phyloP scores from a whole-genome alignment of 805 yeast genomes.

The Candida saitoana region DNA sequence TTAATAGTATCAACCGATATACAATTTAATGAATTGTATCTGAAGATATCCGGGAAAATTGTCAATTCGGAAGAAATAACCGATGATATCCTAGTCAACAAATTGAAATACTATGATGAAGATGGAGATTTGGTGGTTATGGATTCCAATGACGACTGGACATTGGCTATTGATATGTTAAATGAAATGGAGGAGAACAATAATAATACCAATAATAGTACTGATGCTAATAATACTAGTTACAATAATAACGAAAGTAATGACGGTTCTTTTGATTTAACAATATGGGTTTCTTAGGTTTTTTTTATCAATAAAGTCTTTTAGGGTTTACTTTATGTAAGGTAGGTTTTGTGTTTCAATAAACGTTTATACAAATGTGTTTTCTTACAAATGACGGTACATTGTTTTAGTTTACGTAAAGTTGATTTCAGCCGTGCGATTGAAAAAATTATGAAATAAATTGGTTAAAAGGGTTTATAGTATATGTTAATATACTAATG shows the following conservation, averaged over 20 bases:
- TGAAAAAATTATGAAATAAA: background rate
- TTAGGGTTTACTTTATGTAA: too few species aligned
- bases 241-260: constrained; percentile 13
- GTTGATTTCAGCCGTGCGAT: constrained; percentile 1
- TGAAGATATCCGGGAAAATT: constrained; percentile 53
- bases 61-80: constrained; percentile 50
- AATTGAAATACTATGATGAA: constrained; percentile 84
- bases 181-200: constrained; percentile 27
- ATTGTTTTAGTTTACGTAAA: too few species aligned
- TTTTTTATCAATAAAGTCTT: background rate
- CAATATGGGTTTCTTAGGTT: constrained; percentile 38
- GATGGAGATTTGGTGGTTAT: constrained; percentile 91
- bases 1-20: constrained; percentile 25
- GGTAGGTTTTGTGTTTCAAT: too few species aligned
- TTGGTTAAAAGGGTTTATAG: background rate
- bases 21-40: constrained; percentile 51
- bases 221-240: constrained; percentile 9
- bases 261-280: constrained; percentile 19
- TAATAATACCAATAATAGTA: constrained; percentile 12
- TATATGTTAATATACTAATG: background rate
- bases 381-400: too few species aligned
- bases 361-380: background rate
- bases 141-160: constrained; percentile 85
- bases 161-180: constrained; percentile 67
- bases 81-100: constrained; percentile 46